Percentiles rank a stretch among this genome's conserved stretches.
phyloP scores from a whole-genome alignment of 805 yeast species.

The Spathaspora girioi region DNA sequence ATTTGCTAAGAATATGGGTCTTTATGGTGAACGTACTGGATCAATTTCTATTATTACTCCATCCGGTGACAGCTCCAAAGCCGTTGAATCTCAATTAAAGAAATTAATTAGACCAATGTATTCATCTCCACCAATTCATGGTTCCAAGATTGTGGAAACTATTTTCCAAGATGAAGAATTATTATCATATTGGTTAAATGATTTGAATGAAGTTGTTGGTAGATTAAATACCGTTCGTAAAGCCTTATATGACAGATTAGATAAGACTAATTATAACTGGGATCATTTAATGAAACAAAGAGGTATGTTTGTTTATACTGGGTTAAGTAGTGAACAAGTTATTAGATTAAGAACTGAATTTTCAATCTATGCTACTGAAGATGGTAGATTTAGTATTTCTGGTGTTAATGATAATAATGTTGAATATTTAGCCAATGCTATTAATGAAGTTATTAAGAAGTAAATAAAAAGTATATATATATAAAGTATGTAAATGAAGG shows the following conservation, averaged over 20 bases:
- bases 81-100: constrained; percentile 77
- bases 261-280: constrained; percentile 70
- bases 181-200: constrained; percentile 72
- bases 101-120: constrained; percentile 79
- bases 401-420: constrained; percentile 83
- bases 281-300: constrained; percentile 82
- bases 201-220: constrained; percentile 74
- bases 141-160: constrained; percentile 81
- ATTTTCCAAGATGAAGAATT: constrained; percentile 58
- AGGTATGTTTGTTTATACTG: constrained; percentile 96
- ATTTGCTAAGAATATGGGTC: constrained; percentile 47
- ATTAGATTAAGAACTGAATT: constrained; percentile 63
- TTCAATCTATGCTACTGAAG: constrained; percentile 80
- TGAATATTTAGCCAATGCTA: constrained; percentile 63
- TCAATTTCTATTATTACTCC: constrained; percentile 66
- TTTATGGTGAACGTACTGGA: constrained; percentile 63
- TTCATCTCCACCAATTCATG: constrained; percentile 94
- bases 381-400: constrained; percentile 89
- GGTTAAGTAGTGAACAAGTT: constrained; percentile 69
- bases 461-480: constrained; percentile 4
- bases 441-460: constrained; percentile 45
- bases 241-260: constrained; percentile 59
- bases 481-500: background rate
- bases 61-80: constrained; percentile 45
- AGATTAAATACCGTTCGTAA: constrained; percentile 74